These are phyloP conservation scores for Candida mattraensis DNA, from an alignment of 805 yeast species.

Conservation along the genomic window DNA sequence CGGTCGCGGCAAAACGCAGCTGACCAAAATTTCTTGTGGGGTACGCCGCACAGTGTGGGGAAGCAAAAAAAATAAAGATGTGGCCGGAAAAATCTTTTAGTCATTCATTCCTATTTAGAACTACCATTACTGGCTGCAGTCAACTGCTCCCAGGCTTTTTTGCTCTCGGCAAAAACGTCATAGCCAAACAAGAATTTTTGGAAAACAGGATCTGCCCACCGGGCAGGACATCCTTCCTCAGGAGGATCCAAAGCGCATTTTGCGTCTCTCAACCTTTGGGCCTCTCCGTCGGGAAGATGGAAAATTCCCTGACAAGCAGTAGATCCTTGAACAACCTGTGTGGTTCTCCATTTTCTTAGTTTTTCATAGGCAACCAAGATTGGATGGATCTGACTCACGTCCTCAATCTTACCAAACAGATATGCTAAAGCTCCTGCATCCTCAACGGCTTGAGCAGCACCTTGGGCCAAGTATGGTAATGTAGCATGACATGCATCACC, in stretches of 20 bases:
- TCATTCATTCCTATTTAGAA: no score
- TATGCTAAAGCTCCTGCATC: slow-evolving; percentile 12
- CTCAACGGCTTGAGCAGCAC: slow-evolving; percentile 15
- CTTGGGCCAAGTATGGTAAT: slow-evolving; percentile 12
- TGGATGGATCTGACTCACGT: slow-evolving; percentile 5
- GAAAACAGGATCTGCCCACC: slow-evolving; percentile 13
- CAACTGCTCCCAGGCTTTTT: slow-evolving; percentile 11
- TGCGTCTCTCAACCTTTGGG: slow-evolving; percentile 7
- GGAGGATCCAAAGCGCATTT: slow-evolving; percentile 10
- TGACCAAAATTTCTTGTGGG: no score
- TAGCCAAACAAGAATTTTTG: slow-evolving; percentile 13
- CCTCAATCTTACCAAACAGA: slow-evolving; percentile 10
- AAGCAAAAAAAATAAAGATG: no score
- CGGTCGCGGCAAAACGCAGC: no score
- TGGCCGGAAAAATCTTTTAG: no score
- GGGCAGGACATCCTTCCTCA: slow-evolving; percentile 9
- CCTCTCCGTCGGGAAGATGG: slow-evolving; percentile 10
- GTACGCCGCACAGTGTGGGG: no score
- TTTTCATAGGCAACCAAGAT: slow-evolving; percentile 6
- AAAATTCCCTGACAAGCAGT: slow-evolving; percentile 11
- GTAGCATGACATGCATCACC: slow-evolving; percentile 16
- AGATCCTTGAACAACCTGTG: slow-evolving; percentile 9
- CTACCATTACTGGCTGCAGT: no score
- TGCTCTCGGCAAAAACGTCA: slow-evolving; percentile 10
- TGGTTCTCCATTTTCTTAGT: slow-evolving; percentile 10